phyloP scores from a whole-genome alignment of 2,329 filamentous ascomycete genomes.

The Diaporthe sp. region DNA sequence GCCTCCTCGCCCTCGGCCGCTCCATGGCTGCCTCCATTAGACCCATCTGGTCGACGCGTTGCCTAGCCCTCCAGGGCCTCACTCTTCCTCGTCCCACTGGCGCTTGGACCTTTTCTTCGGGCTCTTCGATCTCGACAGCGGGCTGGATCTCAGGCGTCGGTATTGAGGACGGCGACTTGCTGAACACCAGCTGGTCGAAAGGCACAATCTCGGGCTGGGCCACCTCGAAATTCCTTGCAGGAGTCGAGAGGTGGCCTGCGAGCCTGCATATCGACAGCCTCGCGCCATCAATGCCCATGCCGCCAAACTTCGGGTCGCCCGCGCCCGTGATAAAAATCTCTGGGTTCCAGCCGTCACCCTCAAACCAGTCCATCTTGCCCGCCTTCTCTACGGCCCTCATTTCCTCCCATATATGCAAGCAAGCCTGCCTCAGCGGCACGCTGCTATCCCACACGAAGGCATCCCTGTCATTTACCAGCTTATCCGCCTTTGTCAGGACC shows the following conservation, averaged over 20 bases:
- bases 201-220: slow-evolving; percentile 47
- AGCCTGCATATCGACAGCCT: slow-evolving; percentile 52
- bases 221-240: slow-evolving; percentile 36
- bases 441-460: slow-evolving; percentile 31
- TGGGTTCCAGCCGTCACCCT: slow-evolving; percentile 50
- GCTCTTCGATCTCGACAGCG: slow-evolving; percentile 43
- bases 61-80: not conserved
- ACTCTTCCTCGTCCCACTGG: slow-evolving; percentile 26
- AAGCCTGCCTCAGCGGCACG: slow-evolving; percentile 40
- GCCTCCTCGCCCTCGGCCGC: slow-evolving; percentile 6
- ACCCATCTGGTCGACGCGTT: slow-evolving; percentile 29
- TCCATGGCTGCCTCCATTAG: slow-evolving; percentile 36
- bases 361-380: slow-evolving; percentile 45
- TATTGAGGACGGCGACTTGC: slow-evolving; percentile 38
- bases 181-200: slow-evolving; percentile 51
- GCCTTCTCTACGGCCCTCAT: slow-evolving; percentile 47
- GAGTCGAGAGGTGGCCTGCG: slow-evolving; percentile 50
- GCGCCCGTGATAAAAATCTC: slow-evolving; percentile 53
- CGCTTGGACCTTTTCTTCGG: slow-evolving; percentile 21
- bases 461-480: slow-evolving; percentile 49
- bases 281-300: slow-evolving; percentile 51
- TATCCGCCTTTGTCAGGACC: slow-evolving; percentile 71
- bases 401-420: slow-evolving; percentile 50
- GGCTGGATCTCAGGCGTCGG: slow-evolving; percentile 1
- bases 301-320: slow-evolving; percentile 49